phyloP scores from a whole-genome alignment of 495 filamentous ascomycete species.

The Neurospora intermedia region DNA sequence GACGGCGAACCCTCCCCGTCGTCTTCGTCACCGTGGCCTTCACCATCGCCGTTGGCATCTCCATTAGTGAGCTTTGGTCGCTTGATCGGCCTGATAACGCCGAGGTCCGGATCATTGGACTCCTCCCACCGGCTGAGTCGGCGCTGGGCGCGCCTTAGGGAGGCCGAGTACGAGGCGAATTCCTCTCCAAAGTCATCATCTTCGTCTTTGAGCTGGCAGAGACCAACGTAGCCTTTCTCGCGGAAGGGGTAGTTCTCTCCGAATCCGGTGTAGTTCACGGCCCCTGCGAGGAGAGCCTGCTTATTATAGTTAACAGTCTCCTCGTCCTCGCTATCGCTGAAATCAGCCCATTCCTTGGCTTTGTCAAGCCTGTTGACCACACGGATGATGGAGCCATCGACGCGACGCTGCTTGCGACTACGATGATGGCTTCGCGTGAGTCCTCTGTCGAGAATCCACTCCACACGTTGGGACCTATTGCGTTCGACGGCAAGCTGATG shows the following conservation, averaged over 20 bases:
- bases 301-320: slow-evolving; percentile 31
- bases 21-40: slow-evolving; percentile 14
- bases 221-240: slow-evolving; percentile 54
- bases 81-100: slow-evolving; percentile 34
- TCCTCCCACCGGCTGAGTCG: slow-evolving; percentile 66
- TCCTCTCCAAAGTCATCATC: slow-evolving; percentile 75
- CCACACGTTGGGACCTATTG: slow-evolving; percentile 77
- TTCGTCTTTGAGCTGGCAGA: slow-evolving; percentile 53
- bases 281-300: slow-evolving; percentile 3
- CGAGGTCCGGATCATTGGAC: slow-evolving; percentile 36
- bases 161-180: slow-evolving; percentile 57
- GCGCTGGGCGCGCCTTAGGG: slow-evolving; percentile 55
- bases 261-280: slow-evolving; percentile 3
- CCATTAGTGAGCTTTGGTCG: slow-evolving; percentile 19
- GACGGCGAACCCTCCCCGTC: slow-evolving; percentile 19
- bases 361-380: slow-evolving; percentile 50
- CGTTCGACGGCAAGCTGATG: slow-evolving; percentile 89
- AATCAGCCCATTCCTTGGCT: slow-evolving; percentile 54
- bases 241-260: slow-evolving; percentile 23
- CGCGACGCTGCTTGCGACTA: slow-evolving; percentile 47
- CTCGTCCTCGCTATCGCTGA: slow-evolving; percentile 74
- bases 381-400: slow-evolving; percentile 54
- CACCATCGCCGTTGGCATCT: slow-evolving; percentile 6
- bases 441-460: slow-evolving; percentile 73
- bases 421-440: slow-evolving; percentile 51